These are phyloP conservation scores for Metarhizium guizhouense DNA, from an alignment of 2,329 filamentous ascomycete genomes.

Conservation along the genomic window DNA sequence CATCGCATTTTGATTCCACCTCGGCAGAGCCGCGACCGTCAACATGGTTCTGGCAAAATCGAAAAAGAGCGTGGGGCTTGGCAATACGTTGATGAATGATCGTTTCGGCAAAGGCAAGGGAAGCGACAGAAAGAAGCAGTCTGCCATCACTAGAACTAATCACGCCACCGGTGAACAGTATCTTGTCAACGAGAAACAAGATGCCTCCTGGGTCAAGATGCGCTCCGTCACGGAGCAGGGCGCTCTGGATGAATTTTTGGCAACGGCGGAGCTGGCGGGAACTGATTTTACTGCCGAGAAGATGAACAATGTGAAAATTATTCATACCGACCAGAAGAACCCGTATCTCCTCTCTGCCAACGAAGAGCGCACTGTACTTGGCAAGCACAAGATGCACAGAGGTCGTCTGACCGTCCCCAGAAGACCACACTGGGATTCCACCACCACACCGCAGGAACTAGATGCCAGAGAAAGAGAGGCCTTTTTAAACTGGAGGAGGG, in stretches of 20 bases:
- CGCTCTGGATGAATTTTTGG: constrained; percentile 91
- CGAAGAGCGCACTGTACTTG: constrained; percentile 69
- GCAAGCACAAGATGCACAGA: constrained; percentile 77
- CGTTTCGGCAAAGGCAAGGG: constrained; percentile 92
- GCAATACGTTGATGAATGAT: constrained; percentile 98
- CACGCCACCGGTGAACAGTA: constrained; percentile 81
- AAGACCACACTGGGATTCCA: constrained; percentile 78
- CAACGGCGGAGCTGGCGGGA: constrained; percentile 91
- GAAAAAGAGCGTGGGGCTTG: constrained; percentile 89
- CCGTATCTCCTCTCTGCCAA: constrained; percentile 80
- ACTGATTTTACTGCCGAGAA: constrained; percentile 99
- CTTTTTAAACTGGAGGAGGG: constrained; percentile 81
- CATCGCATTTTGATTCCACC: constrained; percentile 6
- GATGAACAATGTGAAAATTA: constrained; percentile 98
- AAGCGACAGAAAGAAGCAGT: constrained; percentile 63
- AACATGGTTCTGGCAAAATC: constrained; percentile 69
- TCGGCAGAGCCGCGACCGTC: constrained; percentile 11
- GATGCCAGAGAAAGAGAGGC: constrained; percentile 71
- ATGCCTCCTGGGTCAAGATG: constrained; percentile 98
- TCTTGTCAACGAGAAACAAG: constrained; percentile 80
- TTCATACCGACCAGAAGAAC: constrained; percentile 92
- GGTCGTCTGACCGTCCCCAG: constrained; percentile 77
- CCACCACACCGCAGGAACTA: constrained; percentile 74
- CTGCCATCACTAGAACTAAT: constrained; percentile 57
- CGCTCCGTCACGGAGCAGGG: constrained; percentile 96